Evolutionary conservation across 148 eudicot species (phyloP).

Genomic region (Cornus controversa): DNA sequence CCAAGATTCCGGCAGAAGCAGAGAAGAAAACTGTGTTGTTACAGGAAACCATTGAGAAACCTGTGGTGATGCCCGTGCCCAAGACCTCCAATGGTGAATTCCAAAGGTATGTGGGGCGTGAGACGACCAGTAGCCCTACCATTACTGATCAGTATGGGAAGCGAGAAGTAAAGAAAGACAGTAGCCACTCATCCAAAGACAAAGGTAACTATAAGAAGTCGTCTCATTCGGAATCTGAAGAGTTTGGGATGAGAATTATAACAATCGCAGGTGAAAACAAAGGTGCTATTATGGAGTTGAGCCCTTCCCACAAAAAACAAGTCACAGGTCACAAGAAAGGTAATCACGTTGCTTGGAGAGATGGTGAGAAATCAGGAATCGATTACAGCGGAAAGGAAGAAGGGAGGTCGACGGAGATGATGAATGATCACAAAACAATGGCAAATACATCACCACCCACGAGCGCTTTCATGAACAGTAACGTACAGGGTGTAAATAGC

Average conservation of each 20-base stretch:
- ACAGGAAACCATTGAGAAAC: slow-evolving; percentile 41
- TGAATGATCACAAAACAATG: too few species aligned
- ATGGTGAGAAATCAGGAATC: slow-evolving; percentile 1
- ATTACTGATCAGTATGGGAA: background rate
- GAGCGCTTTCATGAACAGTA: slow-evolving; percentile 51
- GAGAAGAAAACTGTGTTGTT: slow-evolving; percentile 49
- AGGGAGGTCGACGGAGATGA: background rate
- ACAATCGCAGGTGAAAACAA: slow-evolving; percentile 69
- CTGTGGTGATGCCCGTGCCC: slow-evolving; percentile 11
- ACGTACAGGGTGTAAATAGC: slow-evolving; percentile 59
- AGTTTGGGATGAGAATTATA: slow-evolving; percentile 37
- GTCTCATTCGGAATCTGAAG: slow-evolving; percentile 30
- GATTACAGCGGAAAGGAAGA: too few species aligned
- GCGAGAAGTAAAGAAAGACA: slow-evolving; percentile 6
- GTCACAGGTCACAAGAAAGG: background rate
- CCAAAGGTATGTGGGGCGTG: background rate
- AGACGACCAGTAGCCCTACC: background rate
- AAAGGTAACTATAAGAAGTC: slow-evolving; percentile 16
- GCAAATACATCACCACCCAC: slow-evolving; percentile 8
- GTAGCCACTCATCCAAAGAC: background rate
- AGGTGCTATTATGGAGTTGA: slow-evolving; percentile 75
- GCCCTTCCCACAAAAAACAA: slow-evolving; percentile 30
- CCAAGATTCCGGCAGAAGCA: slow-evolving; percentile 25
- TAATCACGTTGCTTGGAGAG: background rate
- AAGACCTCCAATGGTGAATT: slow-evolving; percentile 4